Percentiles rank a stretch among this genome's conserved stretches.
phyloP scores from a whole-genome alignment of 192 early-diverging fungal genomes.

The Haplosporangium gracile region DNA sequence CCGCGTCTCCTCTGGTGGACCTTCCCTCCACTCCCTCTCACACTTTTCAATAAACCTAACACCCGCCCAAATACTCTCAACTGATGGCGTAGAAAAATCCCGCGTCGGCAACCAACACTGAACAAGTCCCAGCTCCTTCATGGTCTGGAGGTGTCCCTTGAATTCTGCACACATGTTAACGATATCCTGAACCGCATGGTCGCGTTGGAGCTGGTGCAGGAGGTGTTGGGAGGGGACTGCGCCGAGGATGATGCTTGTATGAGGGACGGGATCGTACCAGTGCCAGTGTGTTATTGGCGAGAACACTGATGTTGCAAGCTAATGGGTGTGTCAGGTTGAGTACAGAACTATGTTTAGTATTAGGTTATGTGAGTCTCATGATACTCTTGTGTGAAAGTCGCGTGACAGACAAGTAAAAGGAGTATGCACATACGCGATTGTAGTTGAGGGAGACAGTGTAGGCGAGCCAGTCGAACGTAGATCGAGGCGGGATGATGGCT shows the following conservation, averaged over 20 bases:
- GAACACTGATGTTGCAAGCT: conserved; percentile 47
- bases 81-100: conserved; percentile 58
- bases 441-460: conserved; percentile 50
- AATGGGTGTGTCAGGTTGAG: not conserved
- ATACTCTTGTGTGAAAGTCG: not conserved
- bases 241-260: conserved; percentile 32
- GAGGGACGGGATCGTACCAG: conserved; percentile 35
- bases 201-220: conserved; percentile 10
- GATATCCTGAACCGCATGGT: conserved; percentile 29
- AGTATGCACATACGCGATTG: conserved; percentile 23
- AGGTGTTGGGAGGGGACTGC: conserved; percentile 34
- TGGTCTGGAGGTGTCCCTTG: conserved; percentile 49
- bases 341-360: not conserved
- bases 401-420: not conserved
- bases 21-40: conserved; percentile 5
- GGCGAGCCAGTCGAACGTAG: conserved; percentile 27
- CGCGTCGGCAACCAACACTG: conserved; percentile 60
- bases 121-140: conserved; percentile 46
- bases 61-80: conserved; percentile 50
- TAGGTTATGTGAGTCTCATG: not conserved
- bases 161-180: conserved; percentile 69
- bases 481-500: conserved; percentile 8
- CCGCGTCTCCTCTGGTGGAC: not conserved
- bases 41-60: conserved; percentile 38
- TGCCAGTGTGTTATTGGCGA: conserved; percentile 43